phyloP scores from a whole-genome alignment of 176 grass and related monocot species.

The Aegilops sharonensis region DNA sequence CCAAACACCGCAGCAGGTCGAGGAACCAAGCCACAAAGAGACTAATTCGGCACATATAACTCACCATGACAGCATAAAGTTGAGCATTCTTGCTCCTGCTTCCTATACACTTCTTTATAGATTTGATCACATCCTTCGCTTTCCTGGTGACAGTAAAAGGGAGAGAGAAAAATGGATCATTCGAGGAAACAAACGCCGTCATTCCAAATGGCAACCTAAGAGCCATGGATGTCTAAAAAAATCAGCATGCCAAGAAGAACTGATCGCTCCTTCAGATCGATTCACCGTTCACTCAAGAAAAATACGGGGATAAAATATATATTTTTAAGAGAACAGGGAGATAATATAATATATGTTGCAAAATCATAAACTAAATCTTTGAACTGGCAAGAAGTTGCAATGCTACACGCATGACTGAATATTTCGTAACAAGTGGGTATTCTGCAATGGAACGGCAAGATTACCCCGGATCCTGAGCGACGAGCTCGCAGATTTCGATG shows the following conservation, averaged over 20 bases:
- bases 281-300: constrained; percentile 19
- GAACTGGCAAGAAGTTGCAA: background rate
- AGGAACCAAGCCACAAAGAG: background rate
- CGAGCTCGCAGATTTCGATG: constrained; percentile 98
- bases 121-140: constrained; percentile 89
- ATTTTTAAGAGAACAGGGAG: background rate
- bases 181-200: constrained; percentile 13
- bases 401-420: background rate
- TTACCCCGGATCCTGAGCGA: constrained; percentile 76
- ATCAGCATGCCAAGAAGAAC: background rate
- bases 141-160: constrained; percentile 58
- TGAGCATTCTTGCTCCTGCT: constrained; percentile 74
- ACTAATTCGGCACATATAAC: constrained; percentile 19
- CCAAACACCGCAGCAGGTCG: background rate
- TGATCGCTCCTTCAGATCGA: constrained; percentile 13
- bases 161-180: background rate
- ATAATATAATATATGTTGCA: background rate
- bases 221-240: constrained; percentile 25
- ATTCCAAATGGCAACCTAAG: constrained; percentile 43
- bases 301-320: background rate
- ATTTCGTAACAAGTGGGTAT: background rate
- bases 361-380: background rate
- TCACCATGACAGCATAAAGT: constrained; percentile 90
- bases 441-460: constrained; percentile 7
- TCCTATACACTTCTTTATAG: constrained; percentile 79